phyloP scores from a whole-genome alignment of 2,329 filamentous ascomycete species.

The Fusarium foetens region DNA sequence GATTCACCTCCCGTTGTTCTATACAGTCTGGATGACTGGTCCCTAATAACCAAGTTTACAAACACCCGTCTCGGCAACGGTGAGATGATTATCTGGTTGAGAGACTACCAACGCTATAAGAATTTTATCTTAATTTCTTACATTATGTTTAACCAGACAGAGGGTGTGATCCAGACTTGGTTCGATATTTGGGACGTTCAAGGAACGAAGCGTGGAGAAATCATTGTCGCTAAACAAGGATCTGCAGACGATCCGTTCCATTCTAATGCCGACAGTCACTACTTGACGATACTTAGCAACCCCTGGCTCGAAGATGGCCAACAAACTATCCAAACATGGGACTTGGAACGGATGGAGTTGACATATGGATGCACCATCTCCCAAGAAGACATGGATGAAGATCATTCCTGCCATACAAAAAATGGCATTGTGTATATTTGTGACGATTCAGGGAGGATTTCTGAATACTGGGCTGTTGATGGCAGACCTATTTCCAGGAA shows the following conservation, averaged over 20 bases:
- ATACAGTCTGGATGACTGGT: background rate
- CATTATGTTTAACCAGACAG: background rate
- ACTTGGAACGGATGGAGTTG: background rate
- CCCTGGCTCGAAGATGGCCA: background rate
- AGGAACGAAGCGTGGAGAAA: slow-evolving; percentile 2
- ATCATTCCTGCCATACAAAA: background rate
- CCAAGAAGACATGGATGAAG: background rate
- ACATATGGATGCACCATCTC: background rate
- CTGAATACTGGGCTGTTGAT: background rate
- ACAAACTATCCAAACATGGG: background rate
- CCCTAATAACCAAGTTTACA: background rate
- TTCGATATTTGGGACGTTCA: slow-evolving; percentile 17
- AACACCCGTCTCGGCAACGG: background rate
- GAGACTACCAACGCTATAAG: background rate
- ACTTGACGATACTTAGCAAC: background rate
- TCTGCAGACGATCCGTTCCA: background rate
- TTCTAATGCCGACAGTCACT: background rate
- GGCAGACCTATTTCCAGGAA: background rate
- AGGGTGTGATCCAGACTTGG: background rate
- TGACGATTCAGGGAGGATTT: background rate
- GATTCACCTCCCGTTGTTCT: background rate
- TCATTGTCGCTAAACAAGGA: background rate
- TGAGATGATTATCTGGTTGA: background rate
- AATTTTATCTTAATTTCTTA: background rate
- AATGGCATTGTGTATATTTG: background rate